Percentiles rank a stretch among this genome's conserved stretches.
phyloP scores from a whole-genome alignment of 768 basidiomycete genomes.

The Boletus reticuloceps region DNA sequence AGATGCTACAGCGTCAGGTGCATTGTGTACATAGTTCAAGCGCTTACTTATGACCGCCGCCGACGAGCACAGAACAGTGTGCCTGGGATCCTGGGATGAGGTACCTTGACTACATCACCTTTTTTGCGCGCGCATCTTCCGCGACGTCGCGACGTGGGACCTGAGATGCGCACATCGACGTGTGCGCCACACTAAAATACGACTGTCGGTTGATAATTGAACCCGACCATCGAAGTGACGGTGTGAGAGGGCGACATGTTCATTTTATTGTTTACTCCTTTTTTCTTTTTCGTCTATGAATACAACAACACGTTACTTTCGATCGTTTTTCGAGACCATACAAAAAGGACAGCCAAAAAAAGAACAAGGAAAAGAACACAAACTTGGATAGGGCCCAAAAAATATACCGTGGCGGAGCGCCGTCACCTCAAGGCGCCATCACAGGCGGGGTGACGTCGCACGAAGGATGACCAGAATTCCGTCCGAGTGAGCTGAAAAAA shows the following conservation, averaged over 20 bases:
- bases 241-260: neutral
- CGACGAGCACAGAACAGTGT: neutral
- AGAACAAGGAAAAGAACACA: neutral
- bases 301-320: neutral
- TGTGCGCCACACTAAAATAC: no score
- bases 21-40: no score
- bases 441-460: constrained; percentile 31
- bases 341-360: neutral
- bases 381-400: neutral
- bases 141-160: neutral
- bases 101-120: neutral
- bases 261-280: neutral
- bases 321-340: neutral
- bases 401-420: no score
- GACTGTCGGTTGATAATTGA: no score
- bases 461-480: constrained; percentile 80
- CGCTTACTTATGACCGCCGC: no score
- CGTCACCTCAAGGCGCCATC: no score
- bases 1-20: no score
- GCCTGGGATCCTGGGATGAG: no score
- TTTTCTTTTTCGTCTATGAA: neutral
- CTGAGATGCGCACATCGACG: neutral
- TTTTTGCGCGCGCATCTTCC: neutral
- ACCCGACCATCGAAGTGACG: no score
- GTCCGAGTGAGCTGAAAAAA: constrained; percentile 84